Base-by-base conservation (phyloP, 805 yeast genomes). In the Candida ovalis region DNA sequence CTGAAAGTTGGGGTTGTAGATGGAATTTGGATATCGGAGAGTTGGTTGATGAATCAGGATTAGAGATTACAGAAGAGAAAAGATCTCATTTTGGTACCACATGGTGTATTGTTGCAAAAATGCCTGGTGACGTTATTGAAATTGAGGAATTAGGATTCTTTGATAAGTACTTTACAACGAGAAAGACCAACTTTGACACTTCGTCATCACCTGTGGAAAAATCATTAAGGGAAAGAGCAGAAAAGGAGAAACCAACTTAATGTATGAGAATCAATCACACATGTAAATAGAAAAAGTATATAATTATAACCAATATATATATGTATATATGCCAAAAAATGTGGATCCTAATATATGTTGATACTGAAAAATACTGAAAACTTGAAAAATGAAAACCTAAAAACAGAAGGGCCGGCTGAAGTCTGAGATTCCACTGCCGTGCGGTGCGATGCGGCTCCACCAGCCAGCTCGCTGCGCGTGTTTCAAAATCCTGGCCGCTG, bases 1-100 rank as follows among this genome's bases (percentile, higher is more conserved):
- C 91, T 70, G 80, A 85, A 50, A 81, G 84, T 3, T 94, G 98
- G 97, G 99, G 97, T 1, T 94, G 99, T 67, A 75, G 98, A 61
- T 94, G 98, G 97, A 94, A 94, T 63, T 71, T 94, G 53, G 98
- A 94, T 62, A 88, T 94, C 55, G 96, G 91, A 22, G 95, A 86
- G 57, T 74, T 94, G 37, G 76, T 94, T 24, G 91, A 86, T 62
- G 82, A 81, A 49, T 83, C 96, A 6, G 96, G 96, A 0, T 72
- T 94, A 47, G 91, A 86, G 55, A 78, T 94, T 40, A 88, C 90
- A 2, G 82, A 81, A 56, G 92, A 88, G 59, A 81, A 80, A 53
- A 74, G 96, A 54, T 82, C 82, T 19, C 97, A 94, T 69, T 76
- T 94, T 52, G 98, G 98, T 19, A 87, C 98, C 1, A 89, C 97